These are phyloP conservation scores for Sutorius eximius DNA, from an alignment of 1,284 basidiomycete species.

Conservation along the genomic window DNA sequence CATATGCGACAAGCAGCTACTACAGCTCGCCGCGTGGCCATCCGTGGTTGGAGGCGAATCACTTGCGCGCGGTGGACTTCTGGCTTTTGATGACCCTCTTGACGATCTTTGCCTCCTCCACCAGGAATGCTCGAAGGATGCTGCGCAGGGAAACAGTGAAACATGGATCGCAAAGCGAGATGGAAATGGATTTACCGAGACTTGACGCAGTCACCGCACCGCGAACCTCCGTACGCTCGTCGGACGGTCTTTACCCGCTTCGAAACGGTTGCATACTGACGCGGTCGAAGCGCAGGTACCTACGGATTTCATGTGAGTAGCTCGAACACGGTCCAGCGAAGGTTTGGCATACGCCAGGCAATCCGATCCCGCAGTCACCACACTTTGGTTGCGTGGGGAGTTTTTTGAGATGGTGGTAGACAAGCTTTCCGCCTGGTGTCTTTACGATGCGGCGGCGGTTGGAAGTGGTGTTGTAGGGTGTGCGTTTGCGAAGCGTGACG, in stretches of 20 bases:
- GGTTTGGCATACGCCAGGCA: constrained; percentile 77
- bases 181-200: constrained; percentile 63
- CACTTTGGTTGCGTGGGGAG: constrained; percentile 89
- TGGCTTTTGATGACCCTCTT: constrained; percentile 97
- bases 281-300: constrained; percentile 91
- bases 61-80: constrained; percentile 30
- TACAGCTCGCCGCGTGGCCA: not conserved
- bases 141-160: constrained; percentile 43
- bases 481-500: constrained; percentile 98
- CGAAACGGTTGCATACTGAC: constrained; percentile 89
- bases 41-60: constrained; percentile 3
- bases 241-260: constrained; percentile 95
- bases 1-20: constrained; percentile 7
- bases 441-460: constrained; percentile 95
- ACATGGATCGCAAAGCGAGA: not conserved
- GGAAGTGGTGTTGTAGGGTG: constrained; percentile 98
- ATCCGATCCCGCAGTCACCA: constrained; percentile 91
- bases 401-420: constrained; percentile 91
- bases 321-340: not conserved
- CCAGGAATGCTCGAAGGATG: constrained; percentile 97
- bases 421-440: constrained; percentile 92
- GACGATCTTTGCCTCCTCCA: constrained; percentile 99
- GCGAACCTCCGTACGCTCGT: constrained; percentile 93
- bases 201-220: constrained; percentile 91
- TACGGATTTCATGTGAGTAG: constrained; percentile 32